Evolutionary conservation across 1,284 basidiomycete genomes (phyloP).

Genomic region (Ganoderma sinense): DNA sequence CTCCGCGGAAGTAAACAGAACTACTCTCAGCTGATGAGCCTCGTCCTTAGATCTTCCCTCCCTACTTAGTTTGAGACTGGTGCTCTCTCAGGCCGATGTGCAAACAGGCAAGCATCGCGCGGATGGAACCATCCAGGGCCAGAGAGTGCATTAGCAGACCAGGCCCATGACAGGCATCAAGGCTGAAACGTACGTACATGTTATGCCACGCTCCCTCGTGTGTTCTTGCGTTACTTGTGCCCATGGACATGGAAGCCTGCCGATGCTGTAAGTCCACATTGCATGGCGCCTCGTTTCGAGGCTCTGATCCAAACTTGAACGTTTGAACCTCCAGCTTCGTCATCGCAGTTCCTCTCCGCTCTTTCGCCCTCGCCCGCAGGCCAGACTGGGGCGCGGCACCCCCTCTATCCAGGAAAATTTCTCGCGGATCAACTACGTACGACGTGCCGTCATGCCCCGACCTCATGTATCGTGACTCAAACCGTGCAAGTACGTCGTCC

Average conservation of each 20-base stretch:
- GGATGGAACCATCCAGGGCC: background rate
- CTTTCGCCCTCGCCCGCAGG: background rate
- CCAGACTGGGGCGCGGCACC: background rate
- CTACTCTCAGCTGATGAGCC: background rate
- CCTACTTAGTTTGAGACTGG: background rate
- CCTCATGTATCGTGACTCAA: constrained; percentile 1
- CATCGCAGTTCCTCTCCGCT: background rate
- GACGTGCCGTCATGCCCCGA: background rate
- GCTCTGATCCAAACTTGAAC: constrained; percentile 8
- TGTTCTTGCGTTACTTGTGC: constrained; percentile 7
- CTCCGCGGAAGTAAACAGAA: too few relatives aligned
- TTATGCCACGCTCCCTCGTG: constrained; percentile 12
- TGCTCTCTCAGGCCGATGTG: background rate
- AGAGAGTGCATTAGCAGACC: background rate
- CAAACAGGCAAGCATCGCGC: background rate
- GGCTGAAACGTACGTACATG: constrained; percentile 13
- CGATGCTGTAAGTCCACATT: background rate
- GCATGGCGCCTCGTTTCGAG: constrained; percentile 21
- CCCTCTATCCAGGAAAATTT: background rate
- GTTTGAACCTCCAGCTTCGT: background rate
- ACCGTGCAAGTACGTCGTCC: background rate
- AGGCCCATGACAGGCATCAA: constrained; percentile 3
- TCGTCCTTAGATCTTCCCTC: background rate
- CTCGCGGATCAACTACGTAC: background rate
- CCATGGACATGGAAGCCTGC: background rate